Evolutionary conservation across 768 basidiomycete species (phyloP).

Genomic region (Phanerodontia chrysosporium): DNA sequence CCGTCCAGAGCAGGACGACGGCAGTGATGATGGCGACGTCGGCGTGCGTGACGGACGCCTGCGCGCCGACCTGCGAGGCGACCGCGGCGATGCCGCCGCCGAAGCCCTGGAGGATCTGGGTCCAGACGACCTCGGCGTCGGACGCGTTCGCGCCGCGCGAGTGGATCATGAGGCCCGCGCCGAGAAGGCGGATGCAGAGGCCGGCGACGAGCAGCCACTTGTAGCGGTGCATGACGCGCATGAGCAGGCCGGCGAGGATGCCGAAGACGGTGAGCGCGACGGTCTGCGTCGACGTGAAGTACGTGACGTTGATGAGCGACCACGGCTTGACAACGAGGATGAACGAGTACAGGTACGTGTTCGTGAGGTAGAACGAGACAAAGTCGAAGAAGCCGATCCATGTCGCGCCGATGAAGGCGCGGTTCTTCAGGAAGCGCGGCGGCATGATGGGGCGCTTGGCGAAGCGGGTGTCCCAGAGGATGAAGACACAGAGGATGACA

Average conservation of each 20-base stretch:
- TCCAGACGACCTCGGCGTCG: slow-evolving; percentile 37
- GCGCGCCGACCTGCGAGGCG: slow-evolving; percentile 39
- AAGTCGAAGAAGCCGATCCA: slow-evolving; percentile 27
- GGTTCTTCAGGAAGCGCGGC: slow-evolving; percentile 29
- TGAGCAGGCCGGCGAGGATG: slow-evolving; percentile 41
- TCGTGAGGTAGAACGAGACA: slow-evolving; percentile 63
- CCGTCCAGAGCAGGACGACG: slow-evolving; percentile 45
- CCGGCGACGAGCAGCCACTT: slow-evolving; percentile 41
- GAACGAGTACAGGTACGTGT: slow-evolving; percentile 71
- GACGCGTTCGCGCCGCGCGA: slow-evolving; percentile 19
- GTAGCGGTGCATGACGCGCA: slow-evolving; percentile 39
- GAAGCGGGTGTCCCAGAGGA: slow-evolving; percentile 28
- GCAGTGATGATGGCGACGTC: slow-evolving; percentile 46
- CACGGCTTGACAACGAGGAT: slow-evolving; percentile 33
- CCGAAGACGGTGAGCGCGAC: slow-evolving; percentile 44
- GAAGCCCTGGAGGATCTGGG: slow-evolving; percentile 45
- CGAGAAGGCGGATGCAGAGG: slow-evolving; percentile 26
- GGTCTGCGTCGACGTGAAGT: slow-evolving; percentile 37
- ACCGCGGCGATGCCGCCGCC: slow-evolving; percentile 50
- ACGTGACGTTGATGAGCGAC: slow-evolving; percentile 31
- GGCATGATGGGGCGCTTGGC: slow-evolving; percentile 33
- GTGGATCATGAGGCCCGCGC: slow-evolving; percentile 27
- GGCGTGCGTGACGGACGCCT: slow-evolving; percentile 46
- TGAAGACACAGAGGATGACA: slow-evolving; percentile 25
- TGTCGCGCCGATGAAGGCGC: slow-evolving; percentile 27